Base-by-base conservation (phyloP, 73 alveolate genomes). In the Tetrahymena elliotti region DNA sequence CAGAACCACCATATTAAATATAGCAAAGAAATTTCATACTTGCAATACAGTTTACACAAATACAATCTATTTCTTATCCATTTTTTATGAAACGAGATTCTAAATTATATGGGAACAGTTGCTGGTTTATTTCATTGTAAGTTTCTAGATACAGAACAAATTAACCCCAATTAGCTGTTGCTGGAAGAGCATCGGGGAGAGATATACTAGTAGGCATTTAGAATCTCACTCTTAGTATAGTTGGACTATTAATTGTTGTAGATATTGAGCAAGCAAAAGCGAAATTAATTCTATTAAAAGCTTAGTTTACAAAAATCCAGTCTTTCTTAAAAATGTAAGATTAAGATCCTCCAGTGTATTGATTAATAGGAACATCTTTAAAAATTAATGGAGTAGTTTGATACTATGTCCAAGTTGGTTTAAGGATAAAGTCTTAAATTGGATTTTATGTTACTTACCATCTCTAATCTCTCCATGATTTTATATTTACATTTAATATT, bases 21-120 rank as follows among this genome's bases (percentile, higher is more conserved):
- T 83, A 94, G 52, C 96, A 94, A 33, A 94, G 88, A 35, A 68
- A 68, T 68, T 24, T 24, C 88, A 68, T 27, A 18, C 33, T 83
- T 18, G 27, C 31, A n/a, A 53, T 84, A 94, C 96, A 94, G 13
- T 93, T 83, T n/a, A 83, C 35, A 38, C 96, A 94, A 36, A 83
- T 83, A 38, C 96, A 94, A 38, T 94, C 96, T 18, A 94, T 94
- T 84, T 94, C 92, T 38, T 94, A n/a, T 6, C 92, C 94, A 94
- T 94, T 53, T 24, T 37, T 38, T 10, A 93, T 83, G 40, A 83
- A 94, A 24, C 88, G 88, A 68, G 34, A 6, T 4, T 68, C 88
- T 68, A 68, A 31, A 24, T n/a, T 16, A n/a, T 27, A 68, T 4
- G 88, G 88, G 36, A 68, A 27, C 6, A 68, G 36, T 11, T 68